These are phyloP conservation scores for Sclerotinia minor DNA, from an alignment of 2,329 filamentous ascomycete genomes.

Conservation along the genomic window DNA sequence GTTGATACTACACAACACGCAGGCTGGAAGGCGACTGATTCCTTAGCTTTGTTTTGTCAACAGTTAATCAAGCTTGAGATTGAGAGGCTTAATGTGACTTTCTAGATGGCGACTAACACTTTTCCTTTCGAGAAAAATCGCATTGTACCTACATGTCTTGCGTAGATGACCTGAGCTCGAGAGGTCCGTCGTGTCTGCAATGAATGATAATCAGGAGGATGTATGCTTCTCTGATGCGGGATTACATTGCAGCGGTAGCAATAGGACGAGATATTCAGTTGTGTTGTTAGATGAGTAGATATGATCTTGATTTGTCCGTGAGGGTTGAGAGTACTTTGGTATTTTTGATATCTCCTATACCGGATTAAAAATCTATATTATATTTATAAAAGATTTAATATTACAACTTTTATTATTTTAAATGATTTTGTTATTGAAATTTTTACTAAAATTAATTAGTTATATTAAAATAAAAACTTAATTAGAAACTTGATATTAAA, in stretches of 20 bases:
- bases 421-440: too few species aligned
- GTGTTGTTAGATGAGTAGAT: neutral
- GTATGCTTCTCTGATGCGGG: neutral
- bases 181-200: neutral
- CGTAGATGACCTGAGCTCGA: neutral
- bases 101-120: neutral
- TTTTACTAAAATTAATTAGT: too few species aligned
- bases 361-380: too few species aligned
- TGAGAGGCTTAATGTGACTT: neutral
- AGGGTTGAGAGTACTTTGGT: neutral
- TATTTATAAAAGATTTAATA: too few species aligned
- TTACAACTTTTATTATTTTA: too few species aligned
- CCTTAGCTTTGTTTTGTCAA: neutral
- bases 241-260: neutral
- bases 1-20: too few species aligned
- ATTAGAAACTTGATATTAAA: too few species aligned
- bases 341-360: too few species aligned
- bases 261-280: neutral
- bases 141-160: neutral
- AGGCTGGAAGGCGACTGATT: neutral
- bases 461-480: too few species aligned
- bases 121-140: neutral
- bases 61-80: neutral
- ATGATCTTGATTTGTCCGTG: neutral
- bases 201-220: neutral